phyloP scores from a whole-genome alignment of 2,329 filamentous ascomycete species.

The Penicillium occitanis region DNA sequence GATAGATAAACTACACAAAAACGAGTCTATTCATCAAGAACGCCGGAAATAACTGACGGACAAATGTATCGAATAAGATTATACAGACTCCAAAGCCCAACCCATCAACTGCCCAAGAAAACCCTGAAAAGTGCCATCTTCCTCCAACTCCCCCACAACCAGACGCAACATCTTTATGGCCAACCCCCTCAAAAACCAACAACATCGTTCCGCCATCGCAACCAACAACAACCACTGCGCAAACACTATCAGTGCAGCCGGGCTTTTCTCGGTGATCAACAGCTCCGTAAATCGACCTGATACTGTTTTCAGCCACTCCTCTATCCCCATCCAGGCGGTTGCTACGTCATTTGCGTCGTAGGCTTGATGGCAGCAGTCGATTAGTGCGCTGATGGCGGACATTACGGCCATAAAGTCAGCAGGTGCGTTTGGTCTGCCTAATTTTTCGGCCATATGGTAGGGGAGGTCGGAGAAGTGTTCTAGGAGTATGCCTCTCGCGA shows the following conservation, averaged over 20 bases:
- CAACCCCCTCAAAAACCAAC: constrained; percentile 13
- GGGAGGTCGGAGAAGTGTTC: constrained; percentile 2
- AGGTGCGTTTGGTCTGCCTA: constrained; percentile 9
- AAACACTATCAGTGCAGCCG: constrained; percentile 13
- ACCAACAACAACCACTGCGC: constrained; percentile 14
- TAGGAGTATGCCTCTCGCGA: neutral
- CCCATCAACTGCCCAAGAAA: neutral
- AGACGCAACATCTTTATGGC: constrained; percentile 4
- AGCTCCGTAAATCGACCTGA: constrained; percentile 7
- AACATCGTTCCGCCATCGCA: neutral
- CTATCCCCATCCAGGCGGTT: constrained; percentile 8
- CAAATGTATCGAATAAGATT: neutral
- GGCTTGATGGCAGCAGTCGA: neutral
- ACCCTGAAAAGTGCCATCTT: neutral
- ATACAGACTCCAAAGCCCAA: neutral
- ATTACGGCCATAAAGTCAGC: constrained; percentile 8
- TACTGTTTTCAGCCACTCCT: constrained; percentile 6
- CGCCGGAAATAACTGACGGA: neutral
- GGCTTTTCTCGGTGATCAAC: neutral
- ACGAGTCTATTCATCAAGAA: neutral
- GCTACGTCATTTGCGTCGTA: neutral
- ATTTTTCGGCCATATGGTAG: constrained; percentile 14
- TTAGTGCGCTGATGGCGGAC: constrained; percentile 4
- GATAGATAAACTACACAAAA: neutral
- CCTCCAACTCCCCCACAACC: neutral